These are phyloP conservation scores for Dryadomyces quercus-mongolicae DNA, from an alignment of 2,329 filamentous ascomycete species.

Conservation along the genomic window DNA sequence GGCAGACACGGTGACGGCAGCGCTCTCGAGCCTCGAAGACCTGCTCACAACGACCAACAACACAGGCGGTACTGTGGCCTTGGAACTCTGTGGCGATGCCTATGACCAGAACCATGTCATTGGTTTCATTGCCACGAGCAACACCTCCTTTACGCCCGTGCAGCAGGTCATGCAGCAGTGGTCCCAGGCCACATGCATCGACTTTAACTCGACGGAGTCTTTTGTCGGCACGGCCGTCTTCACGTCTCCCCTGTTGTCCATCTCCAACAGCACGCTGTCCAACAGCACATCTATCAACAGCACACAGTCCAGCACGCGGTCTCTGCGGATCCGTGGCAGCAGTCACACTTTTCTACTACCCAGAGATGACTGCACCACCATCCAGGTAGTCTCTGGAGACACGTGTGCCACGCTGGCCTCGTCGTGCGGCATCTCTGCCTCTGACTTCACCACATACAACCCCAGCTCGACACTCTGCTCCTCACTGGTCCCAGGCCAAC, in stretches of 20 bases:
- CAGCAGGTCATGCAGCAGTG: constrained; percentile 19
- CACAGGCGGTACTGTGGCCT: constrained; percentile 18
- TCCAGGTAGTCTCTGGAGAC: neutral
- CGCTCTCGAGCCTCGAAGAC: constrained; percentile 17
- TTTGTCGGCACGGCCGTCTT: neutral
- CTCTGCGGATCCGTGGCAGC: neutral
- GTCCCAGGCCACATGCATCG: constrained; percentile 17
- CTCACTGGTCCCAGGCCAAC: constrained; percentile 19
- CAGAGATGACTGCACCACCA: constrained; percentile 8
- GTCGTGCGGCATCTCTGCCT: neutral
- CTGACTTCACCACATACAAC: constrained; percentile 16
- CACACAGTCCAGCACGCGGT: neutral
- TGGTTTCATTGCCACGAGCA: constrained; percentile 20
- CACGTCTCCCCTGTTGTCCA: too few species aligned
- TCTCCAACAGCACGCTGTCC: neutral
- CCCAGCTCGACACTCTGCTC: constrained; percentile 16
- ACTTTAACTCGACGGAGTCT: neutral
- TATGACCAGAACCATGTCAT: constrained; percentile 21
- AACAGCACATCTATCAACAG: too few species aligned
- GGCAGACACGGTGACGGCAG: constrained; percentile 8
- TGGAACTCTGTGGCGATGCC: constrained; percentile 22
- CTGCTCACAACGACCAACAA: constrained; percentile 14
- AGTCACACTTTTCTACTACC: neutral
- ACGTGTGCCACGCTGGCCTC: neutral
- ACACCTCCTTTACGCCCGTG: constrained; percentile 19